A percentile compares a stretch with the other conserved stretches of the same genome.
Conservation (phyloP, 306 rosid species). For the Cicer bijugum region DNA sequence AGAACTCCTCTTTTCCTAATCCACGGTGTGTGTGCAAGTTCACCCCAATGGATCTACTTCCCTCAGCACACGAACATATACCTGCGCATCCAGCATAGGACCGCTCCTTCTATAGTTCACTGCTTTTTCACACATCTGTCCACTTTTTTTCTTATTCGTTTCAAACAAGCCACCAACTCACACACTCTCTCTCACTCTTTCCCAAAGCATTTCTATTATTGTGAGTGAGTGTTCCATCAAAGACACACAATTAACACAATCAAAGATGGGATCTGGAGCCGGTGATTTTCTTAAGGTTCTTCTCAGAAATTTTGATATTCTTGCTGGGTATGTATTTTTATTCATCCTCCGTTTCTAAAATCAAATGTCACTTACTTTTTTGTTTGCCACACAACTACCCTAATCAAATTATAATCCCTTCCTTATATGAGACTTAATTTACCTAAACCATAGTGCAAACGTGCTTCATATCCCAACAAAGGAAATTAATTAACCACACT, state of each 20-base stretch:
- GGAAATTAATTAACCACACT: not conserved
- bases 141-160: not conserved
- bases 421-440: not conserved
- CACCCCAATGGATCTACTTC: no score
- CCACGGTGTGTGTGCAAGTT: no score
- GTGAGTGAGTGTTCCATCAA: not conserved
- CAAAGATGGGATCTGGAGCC: constrained; percentile 85
- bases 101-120: no score
- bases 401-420: not conserved
- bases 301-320: constrained; percentile 81
- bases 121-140: constrained; percentile 6
- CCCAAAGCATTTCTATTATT: not conserved
- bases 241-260: constrained; percentile 14
- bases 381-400: not conserved
- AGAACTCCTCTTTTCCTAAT: no score
- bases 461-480: not conserved
- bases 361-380: not conserved
- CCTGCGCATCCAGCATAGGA: no score
- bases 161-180: not conserved
- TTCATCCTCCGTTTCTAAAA: no score
- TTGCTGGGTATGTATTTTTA: constrained; percentile 75
- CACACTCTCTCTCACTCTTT: not conserved
- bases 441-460: not conserved
- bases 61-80: no score
- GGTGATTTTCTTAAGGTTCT: constrained; percentile 77